phyloP scores from a whole-genome alignment of 2,329 filamentous ascomycete genomes.

The Talaromyces sp. region DNA sequence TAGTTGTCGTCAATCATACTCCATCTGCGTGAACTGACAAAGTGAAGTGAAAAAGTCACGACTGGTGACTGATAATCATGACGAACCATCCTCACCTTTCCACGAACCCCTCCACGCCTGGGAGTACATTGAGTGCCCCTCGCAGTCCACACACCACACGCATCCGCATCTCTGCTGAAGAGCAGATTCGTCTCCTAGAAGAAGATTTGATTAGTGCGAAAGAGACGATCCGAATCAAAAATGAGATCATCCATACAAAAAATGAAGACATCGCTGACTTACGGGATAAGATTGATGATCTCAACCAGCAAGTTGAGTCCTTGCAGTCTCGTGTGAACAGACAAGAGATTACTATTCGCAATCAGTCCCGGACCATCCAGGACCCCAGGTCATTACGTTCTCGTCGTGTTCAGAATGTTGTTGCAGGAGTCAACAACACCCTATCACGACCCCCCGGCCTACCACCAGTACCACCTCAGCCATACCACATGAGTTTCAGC shows the following conservation, averaged over 20 bases:
- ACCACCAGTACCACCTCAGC: not conserved
- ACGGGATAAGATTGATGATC: not conserved
- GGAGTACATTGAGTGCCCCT: not conserved
- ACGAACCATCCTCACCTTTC: not conserved
- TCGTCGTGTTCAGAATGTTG: conserved; percentile 8
- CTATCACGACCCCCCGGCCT: not conserved
- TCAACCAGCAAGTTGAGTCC: conserved; percentile 3
- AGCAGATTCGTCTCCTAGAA: not conserved
- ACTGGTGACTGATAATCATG: not conserved
- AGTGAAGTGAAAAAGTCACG: too few species aligned
- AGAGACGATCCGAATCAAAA: too few species aligned
- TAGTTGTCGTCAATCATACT: not conserved
- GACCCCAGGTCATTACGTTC: conserved; percentile 14
- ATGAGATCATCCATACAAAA: not conserved
- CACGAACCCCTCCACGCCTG: not conserved
- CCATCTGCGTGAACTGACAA: not conserved
- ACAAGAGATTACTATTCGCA: conserved; percentile 20
- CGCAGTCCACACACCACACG: not conserved
- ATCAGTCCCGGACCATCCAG: conserved; percentile 23
- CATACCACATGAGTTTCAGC: not conserved
- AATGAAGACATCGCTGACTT: conserved; percentile 4
- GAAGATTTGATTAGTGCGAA: not conserved
- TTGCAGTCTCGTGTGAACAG: conserved; percentile 16
- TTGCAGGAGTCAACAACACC: conserved; percentile 4
- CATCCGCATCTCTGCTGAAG: not conserved